Base-by-base conservation (phyloP, 345 rosid genomes). In the Angophora floribunda region DNA sequence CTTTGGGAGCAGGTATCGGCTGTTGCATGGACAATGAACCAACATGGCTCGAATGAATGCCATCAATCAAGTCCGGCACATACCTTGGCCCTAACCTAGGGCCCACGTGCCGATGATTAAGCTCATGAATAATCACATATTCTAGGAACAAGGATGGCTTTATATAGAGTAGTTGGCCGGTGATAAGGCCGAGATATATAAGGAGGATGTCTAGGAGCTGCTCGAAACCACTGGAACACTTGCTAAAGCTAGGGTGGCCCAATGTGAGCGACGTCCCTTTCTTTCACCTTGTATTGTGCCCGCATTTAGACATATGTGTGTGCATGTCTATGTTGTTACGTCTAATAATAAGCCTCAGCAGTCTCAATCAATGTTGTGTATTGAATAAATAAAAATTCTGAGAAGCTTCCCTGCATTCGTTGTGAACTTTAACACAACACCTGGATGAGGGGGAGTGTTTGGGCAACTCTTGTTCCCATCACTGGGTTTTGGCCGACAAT, bases 141-240 rank as follows among this genome's bases (percentile, higher is more conserved):
- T 70, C 45, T 4, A 4, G 11, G 22, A 30, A 8, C 16, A 67
- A 67, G 6, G 22, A 32, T 8, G 9, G 79, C 79, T 67, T 67
- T 6, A 0, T 1, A 32, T 0, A 32, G 6, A 30, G 79, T 4
- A 32, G 41, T 32, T 32, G 79, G 22, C 13, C 12, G 0, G 32
- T 32, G 45, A 8, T 32, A 15, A 67, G 41, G 2, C 2, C 10
- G 12, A 67, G 45, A 70, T 32, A 17, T 21, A 9, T 24, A 2
- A 16, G 13, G 45, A 67, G 45, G 24, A 32, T 70, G 21, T 70
- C 7, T 32, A 32, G 45, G 24, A 67, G 32, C 9, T 16, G 12
- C 22, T 67, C 16, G 79, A 32, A 16, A 67, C 45, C 22, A 2
- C 1, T 10, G 10, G 10, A 32, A 32, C 1, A 1, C 45, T 67